A percentile compares a stretch with the other conserved stretches of the same genome.
Conservation (phyloP, 2,329 filamentous ascomycete genomes). For the Penicillium olsonii region DNA sequence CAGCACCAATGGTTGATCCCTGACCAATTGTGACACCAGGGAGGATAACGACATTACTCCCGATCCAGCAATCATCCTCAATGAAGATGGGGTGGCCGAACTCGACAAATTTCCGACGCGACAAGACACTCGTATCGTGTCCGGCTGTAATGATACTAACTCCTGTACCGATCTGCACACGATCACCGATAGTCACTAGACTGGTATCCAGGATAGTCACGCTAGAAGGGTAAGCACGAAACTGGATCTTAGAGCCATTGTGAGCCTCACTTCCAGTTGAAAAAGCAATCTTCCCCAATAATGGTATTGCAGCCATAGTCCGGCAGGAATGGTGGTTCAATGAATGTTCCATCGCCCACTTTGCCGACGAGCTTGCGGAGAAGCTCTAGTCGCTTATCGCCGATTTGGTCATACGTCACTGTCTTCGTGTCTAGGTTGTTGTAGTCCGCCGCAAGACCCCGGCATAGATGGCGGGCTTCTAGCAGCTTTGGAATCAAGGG, state of each 20-base stretch:
- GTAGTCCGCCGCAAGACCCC: conserved; percentile 29
- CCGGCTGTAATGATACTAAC: conserved; percentile 56
- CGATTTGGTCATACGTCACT: conserved; percentile 29
- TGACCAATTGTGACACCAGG: conserved; percentile 47
- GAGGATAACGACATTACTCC: conserved; percentile 48
- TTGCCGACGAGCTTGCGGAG: conserved; percentile 30
- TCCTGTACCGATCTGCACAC: conserved; percentile 56
- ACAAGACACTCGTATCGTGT: conserved; percentile 54
- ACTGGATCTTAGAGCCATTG: no score
- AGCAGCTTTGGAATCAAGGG: conserved; percentile 26
- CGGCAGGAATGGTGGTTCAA: conserved; percentile 34
- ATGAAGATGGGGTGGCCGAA: conserved; percentile 52
- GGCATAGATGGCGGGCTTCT: conserved; percentile 32
- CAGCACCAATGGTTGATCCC: conserved; percentile 44
- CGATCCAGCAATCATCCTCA: conserved; percentile 54
- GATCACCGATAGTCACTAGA: conserved; percentile 55
- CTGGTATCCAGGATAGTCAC: conserved; percentile 57
- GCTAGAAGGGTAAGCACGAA: conserved; percentile 43
- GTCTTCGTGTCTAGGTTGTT: conserved; percentile 31
- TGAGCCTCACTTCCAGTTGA: conserved; percentile 41
- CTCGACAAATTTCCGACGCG: conserved; percentile 52
- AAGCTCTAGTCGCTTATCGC: conserved; percentile 26
- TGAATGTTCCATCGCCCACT: conserved; percentile 31
- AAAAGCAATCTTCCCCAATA: conserved; percentile 33
- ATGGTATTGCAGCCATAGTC: conserved; percentile 38